Conservation (phyloP, 345 rosid genomes). For the Kernera saxatilis region DNA sequence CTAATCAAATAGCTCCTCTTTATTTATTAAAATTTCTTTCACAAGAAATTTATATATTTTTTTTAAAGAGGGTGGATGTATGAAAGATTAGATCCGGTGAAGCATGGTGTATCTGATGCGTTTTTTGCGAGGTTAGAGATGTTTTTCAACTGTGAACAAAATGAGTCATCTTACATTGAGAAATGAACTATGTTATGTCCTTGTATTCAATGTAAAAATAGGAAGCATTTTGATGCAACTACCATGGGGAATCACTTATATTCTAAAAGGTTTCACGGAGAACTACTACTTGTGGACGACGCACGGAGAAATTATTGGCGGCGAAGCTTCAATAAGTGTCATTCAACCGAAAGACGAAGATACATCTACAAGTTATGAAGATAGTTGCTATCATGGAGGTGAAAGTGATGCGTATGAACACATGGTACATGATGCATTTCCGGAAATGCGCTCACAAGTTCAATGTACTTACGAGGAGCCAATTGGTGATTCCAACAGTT, state of each 20-base stretch:
- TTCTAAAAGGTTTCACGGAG: background rate
- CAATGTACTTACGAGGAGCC: background rate
- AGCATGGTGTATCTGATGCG: background rate
- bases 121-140: background rate
- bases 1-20: too few species aligned
- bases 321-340: background rate
- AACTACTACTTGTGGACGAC: background rate
- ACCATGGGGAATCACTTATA: background rate
- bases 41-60: too few species aligned
- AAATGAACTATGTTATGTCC: background rate
- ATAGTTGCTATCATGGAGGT: background rate
- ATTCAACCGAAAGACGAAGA: background rate
- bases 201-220: background rate
- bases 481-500: background rate
- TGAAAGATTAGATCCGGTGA: background rate
- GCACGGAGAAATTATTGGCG: background rate
- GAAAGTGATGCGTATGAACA: background rate
- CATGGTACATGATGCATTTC: background rate
- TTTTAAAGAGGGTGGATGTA: background rate
- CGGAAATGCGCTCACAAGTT: background rate
- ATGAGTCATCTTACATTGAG: background rate
- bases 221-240: background rate
- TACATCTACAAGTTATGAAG: too few species aligned
- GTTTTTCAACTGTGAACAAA: background rate
- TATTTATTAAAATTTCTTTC: too few species aligned